A percentile compares a stretch with the other conserved stretches of the same genome.
These are phyloP conservation scores for Beauveria sp. DNA, from an alignment of 2,329 filamentous ascomycete genomes.

Conservation along the genomic window DNA sequence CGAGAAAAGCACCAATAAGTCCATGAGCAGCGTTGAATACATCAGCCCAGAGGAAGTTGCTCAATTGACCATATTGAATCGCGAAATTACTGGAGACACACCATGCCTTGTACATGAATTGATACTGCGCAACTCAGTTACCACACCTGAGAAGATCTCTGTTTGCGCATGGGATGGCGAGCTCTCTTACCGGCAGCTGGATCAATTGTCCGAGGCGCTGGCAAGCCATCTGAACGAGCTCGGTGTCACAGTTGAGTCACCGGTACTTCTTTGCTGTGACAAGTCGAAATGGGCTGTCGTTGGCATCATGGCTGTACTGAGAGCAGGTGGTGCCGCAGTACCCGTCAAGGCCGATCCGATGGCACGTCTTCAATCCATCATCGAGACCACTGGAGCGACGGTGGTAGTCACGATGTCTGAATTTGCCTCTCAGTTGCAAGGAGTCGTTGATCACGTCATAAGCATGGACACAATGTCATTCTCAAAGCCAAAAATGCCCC, in stretches of 20 bases:
- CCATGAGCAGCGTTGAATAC: neutral
- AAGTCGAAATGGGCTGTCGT: slow-evolving; percentile 22
- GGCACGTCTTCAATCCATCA: neutral
- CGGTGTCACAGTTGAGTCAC: neutral
- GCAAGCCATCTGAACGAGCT: neutral
- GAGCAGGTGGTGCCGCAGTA: slow-evolving; percentile 24
- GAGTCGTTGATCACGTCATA: neutral
- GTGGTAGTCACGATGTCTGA: slow-evolving; percentile 1
- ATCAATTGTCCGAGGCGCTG: slow-evolving; percentile 3
- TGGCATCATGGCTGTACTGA: slow-evolving; percentile 20
- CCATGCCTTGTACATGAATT: neutral
- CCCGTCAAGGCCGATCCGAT: slow-evolving; percentile 17
- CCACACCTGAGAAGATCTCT: neutral
- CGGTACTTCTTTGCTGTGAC: slow-evolving; percentile 21
- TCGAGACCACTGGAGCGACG: neutral
- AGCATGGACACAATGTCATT: neutral
- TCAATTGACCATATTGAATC: neutral
- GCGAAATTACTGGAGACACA: neutral
- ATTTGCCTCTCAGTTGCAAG: neutral
- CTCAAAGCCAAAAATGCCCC: neutral
- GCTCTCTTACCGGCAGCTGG: slow-evolving; percentile 15
- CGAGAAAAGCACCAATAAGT: neutral
- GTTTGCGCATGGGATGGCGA: slow-evolving; percentile 16
- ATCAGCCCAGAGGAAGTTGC: neutral
- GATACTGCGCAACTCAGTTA: neutral